Conservation (phyloP, 2,329 filamentous ascomycete species). For the Bipolaris zeicola region DNA sequence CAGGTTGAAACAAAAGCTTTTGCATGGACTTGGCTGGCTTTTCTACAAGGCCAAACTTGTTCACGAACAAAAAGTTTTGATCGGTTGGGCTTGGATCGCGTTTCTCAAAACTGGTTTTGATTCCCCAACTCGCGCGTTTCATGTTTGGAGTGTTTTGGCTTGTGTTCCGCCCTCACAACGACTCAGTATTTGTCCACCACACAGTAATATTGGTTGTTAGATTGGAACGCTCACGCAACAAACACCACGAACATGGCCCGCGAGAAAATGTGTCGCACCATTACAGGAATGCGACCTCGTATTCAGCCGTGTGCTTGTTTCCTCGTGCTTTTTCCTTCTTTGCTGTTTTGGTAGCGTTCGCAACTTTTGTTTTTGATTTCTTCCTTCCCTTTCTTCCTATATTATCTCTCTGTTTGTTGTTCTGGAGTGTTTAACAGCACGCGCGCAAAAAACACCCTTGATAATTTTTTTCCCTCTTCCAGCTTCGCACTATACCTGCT, state of each 20-base stretch:
- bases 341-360: slow-evolving; percentile 7
- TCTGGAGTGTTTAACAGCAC: slow-evolving; percentile 3
- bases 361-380: not conserved
- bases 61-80: slow-evolving; percentile 25
- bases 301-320: slow-evolving; percentile 22
- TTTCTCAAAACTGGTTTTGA: slow-evolving; percentile 27
- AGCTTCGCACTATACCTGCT: slow-evolving; percentile 37
- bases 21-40: slow-evolving; percentile 14
- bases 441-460: no score
- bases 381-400: not conserved
- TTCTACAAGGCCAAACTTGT: slow-evolving; percentile 6
- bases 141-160: slow-evolving; percentile 32
- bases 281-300: slow-evolving; percentile 19
- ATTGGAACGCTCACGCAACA: slow-evolving; percentile 47
- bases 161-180: slow-evolving; percentile 27
- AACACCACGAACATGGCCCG: slow-evolving; percentile 33
- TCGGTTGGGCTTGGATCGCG: slow-evolving; percentile 16
- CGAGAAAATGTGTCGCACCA: slow-evolving; percentile 21
- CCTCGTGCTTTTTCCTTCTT: slow-evolving; percentile 5
- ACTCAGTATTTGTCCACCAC: slow-evolving; percentile 35
- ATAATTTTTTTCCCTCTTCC: not conserved
- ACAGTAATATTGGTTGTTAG: slow-evolving; percentile 48
- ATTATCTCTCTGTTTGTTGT: not conserved
- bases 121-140: slow-evolving; percentile 27
- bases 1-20: slow-evolving; percentile 26